Base-by-base conservation (phyloP, 2,329 filamentous ascomycete species). In the Westerdykella aurantiaca region DNA sequence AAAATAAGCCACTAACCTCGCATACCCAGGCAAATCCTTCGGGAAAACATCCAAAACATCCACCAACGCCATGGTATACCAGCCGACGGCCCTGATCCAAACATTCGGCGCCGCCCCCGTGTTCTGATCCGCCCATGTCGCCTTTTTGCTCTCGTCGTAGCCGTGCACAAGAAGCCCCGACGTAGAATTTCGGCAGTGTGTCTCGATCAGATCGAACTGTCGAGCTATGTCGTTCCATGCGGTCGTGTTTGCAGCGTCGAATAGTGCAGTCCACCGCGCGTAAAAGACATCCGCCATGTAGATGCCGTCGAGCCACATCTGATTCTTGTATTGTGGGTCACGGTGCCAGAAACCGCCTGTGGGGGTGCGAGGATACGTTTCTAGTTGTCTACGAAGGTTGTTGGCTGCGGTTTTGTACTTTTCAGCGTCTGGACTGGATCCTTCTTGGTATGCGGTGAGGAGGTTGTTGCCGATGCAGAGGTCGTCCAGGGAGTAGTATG, bases 291-390 rank as follows among this genome's bases (percentile, higher is more conserved):
- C 60, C 7, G 63, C 66, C 67, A 70, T 70, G 55, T 66, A 69
- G 33, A 70, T 74, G 1, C 78, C 78, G 49, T 79, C 76, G 0
- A 80, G 67, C 77, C 77, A 79, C 76, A 79, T 78, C 53, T 80
- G 74, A 48, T 77, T 69, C 14, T 66, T 67, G 48, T 77, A 78
- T 2, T 66, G 61, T 25, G 72, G 62, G 13, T 67, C 57, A 1
- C 72, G 66, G 50, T 80, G 77, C 75, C 76, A 80, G 65, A 80
- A 76, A 1, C 77, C 77, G 7, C 77, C 77, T 0, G 67, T 57
- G 0, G 71, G 58, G 0, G 72, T 80, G 12, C 77, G 68, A 5
- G 74, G 74, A 46, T 76, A 74, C 29, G 66, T 58, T 47, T 77
- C 60, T 5, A 80, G 55, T 47, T 76, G 72, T 13, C 61, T 50